phyloP scores from a whole-genome alignment of 768 basidiomycete genomes.

The Suillus paluster region DNA sequence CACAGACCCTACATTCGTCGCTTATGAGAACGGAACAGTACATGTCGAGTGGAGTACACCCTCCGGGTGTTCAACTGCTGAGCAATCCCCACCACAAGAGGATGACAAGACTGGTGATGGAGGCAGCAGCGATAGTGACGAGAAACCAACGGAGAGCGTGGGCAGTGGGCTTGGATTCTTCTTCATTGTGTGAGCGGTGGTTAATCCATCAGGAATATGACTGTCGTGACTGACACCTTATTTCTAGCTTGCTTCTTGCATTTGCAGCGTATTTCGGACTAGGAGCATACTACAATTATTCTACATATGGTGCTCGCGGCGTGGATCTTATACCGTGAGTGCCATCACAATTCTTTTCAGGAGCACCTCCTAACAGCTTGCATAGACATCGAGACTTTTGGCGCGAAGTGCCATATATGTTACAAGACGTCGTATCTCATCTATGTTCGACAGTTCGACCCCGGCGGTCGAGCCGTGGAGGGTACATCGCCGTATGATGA shows the following conservation, averaged over 20 bases:
- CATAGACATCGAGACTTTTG: constrained; percentile 86
- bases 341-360: constrained; percentile 8
- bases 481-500: constrained; percentile 75
- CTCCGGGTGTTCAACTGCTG: constrained; percentile 53
- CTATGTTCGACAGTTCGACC: constrained; percentile 75
- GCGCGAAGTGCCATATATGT: constrained; percentile 87
- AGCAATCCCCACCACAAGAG: constrained; percentile 29
- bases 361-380: constrained; percentile 10
- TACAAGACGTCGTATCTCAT: constrained; percentile 77
- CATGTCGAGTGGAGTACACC: constrained; percentile 65
- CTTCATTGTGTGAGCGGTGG: constrained; percentile 71
- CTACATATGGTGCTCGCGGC: constrained; percentile 84
- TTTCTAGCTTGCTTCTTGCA: constrained; percentile 60
- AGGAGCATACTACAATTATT: constrained; percentile 88
- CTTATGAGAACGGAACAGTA: constrained; percentile 61
- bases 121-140: constrained; percentile 21
- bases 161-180: constrained; percentile 89
- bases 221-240: constrained; percentile 8
- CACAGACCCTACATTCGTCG: constrained; percentile 54
- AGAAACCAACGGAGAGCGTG: constrained; percentile 44
- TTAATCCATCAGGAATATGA: neutral
- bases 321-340: constrained; percentile 84
- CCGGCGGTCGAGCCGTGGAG: constrained; percentile 66
- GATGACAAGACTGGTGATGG: constrained; percentile 24
- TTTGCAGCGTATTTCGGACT: constrained; percentile 73